Evolutionary conservation across 176 grass and related monocot species (phyloP).

Genomic region (Eleusine indica): DNA sequence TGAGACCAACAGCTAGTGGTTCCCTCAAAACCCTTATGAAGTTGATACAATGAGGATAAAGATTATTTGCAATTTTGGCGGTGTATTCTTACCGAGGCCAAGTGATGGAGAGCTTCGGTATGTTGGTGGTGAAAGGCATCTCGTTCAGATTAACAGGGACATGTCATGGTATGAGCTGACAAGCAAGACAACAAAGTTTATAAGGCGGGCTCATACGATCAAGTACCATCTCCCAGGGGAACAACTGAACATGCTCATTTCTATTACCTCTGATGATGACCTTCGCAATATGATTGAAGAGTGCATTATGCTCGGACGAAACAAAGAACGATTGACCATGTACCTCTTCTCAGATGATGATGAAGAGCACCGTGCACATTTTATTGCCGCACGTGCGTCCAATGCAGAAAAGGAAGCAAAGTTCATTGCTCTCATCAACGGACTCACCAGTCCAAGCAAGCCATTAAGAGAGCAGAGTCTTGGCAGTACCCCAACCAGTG

Average conservation of each 20-base stretch:
- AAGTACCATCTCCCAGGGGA: slow-evolving; percentile 93
- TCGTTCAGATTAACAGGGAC: slow-evolving; percentile 56
- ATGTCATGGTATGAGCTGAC: slow-evolving; percentile 73
- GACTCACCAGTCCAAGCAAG: slow-evolving; percentile 30
- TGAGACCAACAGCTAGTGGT: slow-evolving; percentile 17
- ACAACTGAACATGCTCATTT: slow-evolving; percentile 72
- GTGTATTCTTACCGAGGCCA: slow-evolving; percentile 76
- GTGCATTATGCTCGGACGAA: slow-evolving; percentile 51
- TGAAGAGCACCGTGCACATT: slow-evolving; percentile 45
- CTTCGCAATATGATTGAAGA: slow-evolving; percentile 86
- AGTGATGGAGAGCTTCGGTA: slow-evolving; percentile 74
- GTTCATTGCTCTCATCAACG: slow-evolving; percentile 75
- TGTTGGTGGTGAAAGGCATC: slow-evolving; percentile 71
- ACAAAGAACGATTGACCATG: slow-evolving; percentile 57
- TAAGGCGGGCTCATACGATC: slow-evolving; percentile 48
- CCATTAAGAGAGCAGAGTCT: slow-evolving; percentile 27
- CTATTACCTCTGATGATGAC: slow-evolving; percentile 77
- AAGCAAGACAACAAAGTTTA: slow-evolving; percentile 50
- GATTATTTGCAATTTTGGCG: slow-evolving; percentile 79
- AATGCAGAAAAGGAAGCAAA: slow-evolving; percentile 56
- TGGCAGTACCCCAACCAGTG: slow-evolving; percentile 34
- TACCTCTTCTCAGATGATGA: slow-evolving; percentile 73
- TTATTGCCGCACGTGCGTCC: slow-evolving; percentile 28
- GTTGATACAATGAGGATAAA: slow-evolving; percentile 55
- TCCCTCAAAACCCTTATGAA: slow-evolving; percentile 28